A percentile compares a stretch with the other conserved stretches of the same genome.
phyloP scores from a whole-genome alignment of 2,329 filamentous ascomycete genomes.

The Pestalotiopsis sp. region DNA sequence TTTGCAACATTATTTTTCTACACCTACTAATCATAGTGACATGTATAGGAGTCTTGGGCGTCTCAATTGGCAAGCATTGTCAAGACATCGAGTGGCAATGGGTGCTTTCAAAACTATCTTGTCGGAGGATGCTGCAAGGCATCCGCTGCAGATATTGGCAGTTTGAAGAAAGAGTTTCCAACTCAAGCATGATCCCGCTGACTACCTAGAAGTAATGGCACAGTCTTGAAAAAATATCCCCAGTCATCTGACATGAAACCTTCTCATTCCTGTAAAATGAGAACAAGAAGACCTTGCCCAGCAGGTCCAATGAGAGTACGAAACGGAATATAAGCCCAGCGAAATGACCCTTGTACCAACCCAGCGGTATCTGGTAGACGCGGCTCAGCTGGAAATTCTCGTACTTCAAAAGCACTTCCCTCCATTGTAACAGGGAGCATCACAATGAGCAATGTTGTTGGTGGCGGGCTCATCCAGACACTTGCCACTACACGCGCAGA shows the following conservation, averaged over 20 bases:
- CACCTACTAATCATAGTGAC: not conserved
- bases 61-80: conserved; percentile 44
- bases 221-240: not conserved
- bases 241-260: not conserved
- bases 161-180: conserved; percentile 29
- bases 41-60: conserved; percentile 45
- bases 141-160: conserved; percentile 66
- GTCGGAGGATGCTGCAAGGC: conserved; percentile 58
- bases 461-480: conserved; percentile 29
- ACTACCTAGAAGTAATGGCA: not conserved
- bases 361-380: not conserved
- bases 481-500: conserved; percentile 30
- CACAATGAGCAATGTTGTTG: conserved; percentile 33
- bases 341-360: not conserved
- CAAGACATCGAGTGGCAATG: conserved; percentile 33
- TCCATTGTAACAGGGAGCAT: conserved; percentile 28
- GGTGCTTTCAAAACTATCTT: conserved; percentile 46
- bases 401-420: not conserved
- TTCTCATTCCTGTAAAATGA: not conserved
- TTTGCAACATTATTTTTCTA: not conserved
- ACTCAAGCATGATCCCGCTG: not conserved
- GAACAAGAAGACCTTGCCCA: not conserved
- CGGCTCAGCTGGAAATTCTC: not conserved
- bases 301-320: not conserved
- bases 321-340: not conserved